Conservation (phyloP, 495 filamentous ascomycete species). For the Penicillium angulare region DNA sequence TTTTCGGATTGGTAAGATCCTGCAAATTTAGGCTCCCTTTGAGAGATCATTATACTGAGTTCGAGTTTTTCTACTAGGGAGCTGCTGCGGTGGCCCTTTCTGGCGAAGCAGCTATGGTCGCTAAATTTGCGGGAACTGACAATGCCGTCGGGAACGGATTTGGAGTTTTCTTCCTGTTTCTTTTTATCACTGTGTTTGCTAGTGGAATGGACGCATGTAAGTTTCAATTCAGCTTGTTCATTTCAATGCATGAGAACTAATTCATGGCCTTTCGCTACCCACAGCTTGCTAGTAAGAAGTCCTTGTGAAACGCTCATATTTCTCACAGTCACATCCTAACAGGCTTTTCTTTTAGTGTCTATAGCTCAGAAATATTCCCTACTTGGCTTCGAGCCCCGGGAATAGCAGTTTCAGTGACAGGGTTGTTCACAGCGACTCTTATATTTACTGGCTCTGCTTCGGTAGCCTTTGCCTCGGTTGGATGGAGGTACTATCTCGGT, state of each 20-base stretch:
- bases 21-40: constrained; percentile 40
- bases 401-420: constrained; percentile 44
- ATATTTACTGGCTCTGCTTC: constrained; percentile 43
- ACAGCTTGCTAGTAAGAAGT: constrained; percentile 25
- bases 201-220: neutral
- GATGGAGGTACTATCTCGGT: constrained; percentile 51
- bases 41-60: constrained; percentile 46
- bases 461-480: constrained; percentile 40
- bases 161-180: constrained; percentile 48
- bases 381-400: constrained; percentile 49
- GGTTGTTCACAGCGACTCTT: constrained; percentile 41
- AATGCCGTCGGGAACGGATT: constrained; percentile 47
- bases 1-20: constrained; percentile 11
- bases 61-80: too few species aligned
- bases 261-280: constrained; percentile 40
- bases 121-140: constrained; percentile 39
- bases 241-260: too few species aligned
- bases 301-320: constrained; percentile 53
- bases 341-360: constrained; percentile 15
- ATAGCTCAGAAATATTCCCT: constrained; percentile 52
- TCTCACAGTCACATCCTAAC: too few species aligned
- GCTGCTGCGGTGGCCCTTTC: constrained; percentile 35
- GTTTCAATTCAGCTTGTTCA: too few species aligned
- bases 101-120: constrained; percentile 41
- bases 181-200: constrained; percentile 6